Evolutionary conservation across 164 flowering plant species (phyloP), one percentile per base, ranked within the genome.

Genomic region (Piper betle): DNA sequence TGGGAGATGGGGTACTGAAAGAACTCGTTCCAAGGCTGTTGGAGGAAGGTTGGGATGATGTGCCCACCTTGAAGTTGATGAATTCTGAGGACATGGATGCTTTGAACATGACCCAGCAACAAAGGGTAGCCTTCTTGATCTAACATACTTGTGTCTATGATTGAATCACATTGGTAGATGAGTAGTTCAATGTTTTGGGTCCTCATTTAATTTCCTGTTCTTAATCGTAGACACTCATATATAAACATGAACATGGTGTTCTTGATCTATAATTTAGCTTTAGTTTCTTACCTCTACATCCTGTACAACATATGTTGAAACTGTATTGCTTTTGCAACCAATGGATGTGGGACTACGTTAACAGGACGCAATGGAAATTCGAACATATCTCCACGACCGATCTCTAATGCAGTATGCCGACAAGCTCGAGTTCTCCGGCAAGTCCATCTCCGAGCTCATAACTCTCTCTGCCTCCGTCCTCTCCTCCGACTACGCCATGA

Each of bases 1-100:
- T 85, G 4, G 96, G 87, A 8, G 72, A 71, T 57, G 91, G 96
- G 59, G 68, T 52, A 68, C 75, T 87, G 62, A 82, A 79, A 71
- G 74, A 63, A 25, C 68, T 85, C 55, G 72, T 84, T 53, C 84
- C 86, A 10, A 81, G 71, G 73, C 74, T 86, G 62, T 4, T 82
- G n/a, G 82, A 82, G 33, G 89, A 82, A 70, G 93, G 93, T 18
- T 84, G 86, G 93, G 89, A 84, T 42, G 87, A 86, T 71, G 85
- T 86, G 10, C 89, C 87, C 10, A 86, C 93, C n/a, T 64, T 86
- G 77, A 86, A 86, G 82, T 59, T 82, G 40, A 86, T 86, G 89
- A 84, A 75, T 62, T 57, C 81, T 1, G 84, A 84, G 50, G 89
- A 82, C 40, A 82, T 77, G 89, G 71, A 75, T 19, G 71, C 78